Conservation (phyloP, 2,329 filamentous ascomycete genomes). For the Aspergillus fijiensis region DNA sequence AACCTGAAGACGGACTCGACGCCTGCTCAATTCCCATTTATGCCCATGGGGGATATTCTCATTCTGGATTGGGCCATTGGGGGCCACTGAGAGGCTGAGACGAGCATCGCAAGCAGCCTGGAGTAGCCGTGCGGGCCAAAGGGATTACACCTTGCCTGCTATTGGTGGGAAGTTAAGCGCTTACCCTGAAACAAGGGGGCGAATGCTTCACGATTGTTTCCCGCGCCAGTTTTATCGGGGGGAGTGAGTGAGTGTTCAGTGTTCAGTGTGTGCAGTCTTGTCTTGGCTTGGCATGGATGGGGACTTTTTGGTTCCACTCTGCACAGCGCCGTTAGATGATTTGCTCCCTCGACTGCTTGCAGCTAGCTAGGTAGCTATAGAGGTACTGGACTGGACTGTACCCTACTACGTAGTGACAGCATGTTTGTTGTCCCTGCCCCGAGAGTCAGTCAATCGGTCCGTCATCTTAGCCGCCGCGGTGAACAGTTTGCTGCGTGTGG, state of each 20-base stretch:
- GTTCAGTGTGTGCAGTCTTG: conserved; percentile 23
- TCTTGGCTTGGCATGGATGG: conserved; percentile 22
- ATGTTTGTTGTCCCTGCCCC: neutral
- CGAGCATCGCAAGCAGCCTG: neutral
- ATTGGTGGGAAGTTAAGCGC: conserved; percentile 34
- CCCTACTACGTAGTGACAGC: neutral
- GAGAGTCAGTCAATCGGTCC: neutral
- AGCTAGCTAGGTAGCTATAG: neutral
- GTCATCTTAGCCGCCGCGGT: conserved; percentile 7
- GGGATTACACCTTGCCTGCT: conserved; percentile 6
- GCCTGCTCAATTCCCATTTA: no score
- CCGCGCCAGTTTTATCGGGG: conserved; percentile 37
- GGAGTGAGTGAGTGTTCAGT: no score
- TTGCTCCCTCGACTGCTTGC: neutral
- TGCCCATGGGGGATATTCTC: no score
- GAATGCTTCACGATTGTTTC: conserved; percentile 35
- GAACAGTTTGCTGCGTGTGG: neutral
- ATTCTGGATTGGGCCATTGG: neutral
- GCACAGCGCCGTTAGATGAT: conserved; percentile 2
- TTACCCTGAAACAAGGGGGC: conserved; percentile 37
- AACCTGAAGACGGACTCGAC: no score
- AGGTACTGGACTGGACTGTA: neutral
- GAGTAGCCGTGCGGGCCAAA: neutral
- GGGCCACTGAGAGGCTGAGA: neutral
- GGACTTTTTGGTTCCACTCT: conserved; percentile 13